Evolutionary conservation across 2,329 filamentous ascomycete genomes (phyloP), one percentile per base, ranked within the genome.

Genomic region (Calonectria fujianensis): DNA sequence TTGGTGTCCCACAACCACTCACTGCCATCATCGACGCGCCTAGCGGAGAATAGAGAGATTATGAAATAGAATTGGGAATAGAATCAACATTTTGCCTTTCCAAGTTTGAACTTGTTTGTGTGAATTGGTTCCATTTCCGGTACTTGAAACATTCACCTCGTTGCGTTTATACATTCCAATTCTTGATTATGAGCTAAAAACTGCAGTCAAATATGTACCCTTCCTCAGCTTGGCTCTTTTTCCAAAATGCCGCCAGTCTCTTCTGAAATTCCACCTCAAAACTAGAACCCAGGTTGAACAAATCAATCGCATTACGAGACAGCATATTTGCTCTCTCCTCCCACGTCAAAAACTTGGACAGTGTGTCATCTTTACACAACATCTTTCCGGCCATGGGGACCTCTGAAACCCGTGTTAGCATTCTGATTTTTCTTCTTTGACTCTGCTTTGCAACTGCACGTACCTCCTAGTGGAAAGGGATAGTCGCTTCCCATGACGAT

Each of bases 401-500:
- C 31, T 63, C 57, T 63, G 31, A 29, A 18, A 2, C 4, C 1
- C 4, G 4, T 0, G 57, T 63, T 41, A 63, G 57, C 14, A 41
- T 8, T 11, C 8, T 35, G 7, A 8, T 13, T 13, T 35, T 9
- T 3, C 24, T 20, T 16, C 39, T 13, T 29, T 4, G 18, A 16
- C 6, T 24, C 1, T 20, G 9, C 8, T 41, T 27, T 39, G 13
- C 9, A 7, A 18, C 13, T 29, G 4, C 7, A 63, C 57, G 8
- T 63, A 63, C 57, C 57, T 29, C 63, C 63, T 13, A 66, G 20
- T 27, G 63, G 63, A 45, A 66, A 66, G 11, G 63, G 63, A 51
- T 66, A 66, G n/a, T 66, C 63, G 13, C 63, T 66, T 50, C 63
- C 41, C 63, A 66, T 66, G 8, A 66, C 41, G 31, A 66, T 51